A percentile compares a stretch with the other conserved stretches of the same genome.
phyloP scores from a whole-genome alignment of 495 filamentous ascomycete species.

The Cudoniella acicularis region DNA sequence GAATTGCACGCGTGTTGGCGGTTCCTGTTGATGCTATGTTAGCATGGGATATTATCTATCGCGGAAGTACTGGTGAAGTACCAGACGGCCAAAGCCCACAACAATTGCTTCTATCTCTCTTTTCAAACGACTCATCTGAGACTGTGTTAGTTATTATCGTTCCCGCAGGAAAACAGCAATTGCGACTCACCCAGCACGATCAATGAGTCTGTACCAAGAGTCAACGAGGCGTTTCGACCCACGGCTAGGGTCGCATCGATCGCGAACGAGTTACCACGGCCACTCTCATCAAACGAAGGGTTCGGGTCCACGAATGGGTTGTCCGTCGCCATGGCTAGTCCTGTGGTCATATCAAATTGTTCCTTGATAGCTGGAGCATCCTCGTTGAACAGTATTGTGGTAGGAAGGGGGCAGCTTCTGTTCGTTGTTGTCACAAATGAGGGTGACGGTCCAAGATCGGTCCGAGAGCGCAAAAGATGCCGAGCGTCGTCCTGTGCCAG shows the following conservation, averaged over 20 bases:
- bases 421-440: not conserved
- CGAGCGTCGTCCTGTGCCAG: not conserved
- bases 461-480: constrained; percentile 4
- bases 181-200: constrained; percentile 52
- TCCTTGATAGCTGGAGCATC: constrained; percentile 10
- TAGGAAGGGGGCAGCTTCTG: not conserved
- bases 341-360: constrained; percentile 13
- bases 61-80: constrained; percentile 15
- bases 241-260: constrained; percentile 47
- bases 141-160: constrained; percentile 12
- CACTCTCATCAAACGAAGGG: constrained; percentile 24
- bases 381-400: not conserved
- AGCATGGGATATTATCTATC: constrained; percentile 3
- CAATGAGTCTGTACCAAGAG: constrained; percentile 60
- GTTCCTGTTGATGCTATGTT: constrained; percentile 17
- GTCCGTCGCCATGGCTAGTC: constrained; percentile 12
- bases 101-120: constrained; percentile 35
- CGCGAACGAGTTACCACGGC: constrained; percentile 26
- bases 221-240: constrained; percentile 57
- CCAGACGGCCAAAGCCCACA: constrained; percentile 43
- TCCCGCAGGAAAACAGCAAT: not conserved
- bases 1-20: constrained; percentile 45
- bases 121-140: constrained; percentile 45
- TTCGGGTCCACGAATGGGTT: constrained; percentile 26
- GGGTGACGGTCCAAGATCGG: constrained; percentile 1